phyloP scores from a whole-genome alignment of 148 eudicot species.

The Vaccinium corymbosum region DNA sequence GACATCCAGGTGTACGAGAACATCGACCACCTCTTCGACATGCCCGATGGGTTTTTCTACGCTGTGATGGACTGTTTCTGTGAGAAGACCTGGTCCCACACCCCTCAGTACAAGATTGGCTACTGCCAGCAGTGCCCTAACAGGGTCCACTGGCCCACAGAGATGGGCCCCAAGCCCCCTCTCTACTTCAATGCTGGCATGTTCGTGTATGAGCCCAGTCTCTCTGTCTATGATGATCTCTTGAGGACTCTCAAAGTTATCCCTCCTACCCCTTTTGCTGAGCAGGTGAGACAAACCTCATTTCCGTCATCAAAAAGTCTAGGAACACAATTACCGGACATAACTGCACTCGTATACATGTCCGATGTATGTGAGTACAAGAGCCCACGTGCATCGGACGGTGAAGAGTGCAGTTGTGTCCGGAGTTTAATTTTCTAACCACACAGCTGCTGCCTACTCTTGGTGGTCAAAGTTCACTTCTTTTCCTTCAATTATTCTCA shows the following conservation, averaged over 20 bases:
- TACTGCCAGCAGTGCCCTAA: constrained; percentile 71
- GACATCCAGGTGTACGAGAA: constrained; percentile 81
- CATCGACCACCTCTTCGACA: constrained; percentile 77
- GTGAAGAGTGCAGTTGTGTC: no score
- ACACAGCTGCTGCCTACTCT: no score
- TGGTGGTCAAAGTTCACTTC: no score
- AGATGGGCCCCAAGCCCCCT: constrained; percentile 54
- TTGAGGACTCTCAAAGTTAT: constrained; percentile 39
- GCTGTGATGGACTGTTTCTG: constrained; percentile 91
- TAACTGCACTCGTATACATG: no score
- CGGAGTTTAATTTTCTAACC: no score
- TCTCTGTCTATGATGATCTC: constrained; percentile 55
- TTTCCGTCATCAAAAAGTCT: no score
- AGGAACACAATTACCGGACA: no score
- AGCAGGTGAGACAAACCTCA: constrained; percentile 40
- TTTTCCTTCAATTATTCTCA: no score
- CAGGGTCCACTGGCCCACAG: constrained; percentile 48
- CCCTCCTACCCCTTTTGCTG: constrained; percentile 74
- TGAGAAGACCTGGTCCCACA: constrained; percentile 70
- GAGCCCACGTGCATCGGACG: no score
- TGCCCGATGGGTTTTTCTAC: constrained; percentile 63
- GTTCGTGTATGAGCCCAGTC: constrained; percentile 72
- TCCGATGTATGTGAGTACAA: no score
- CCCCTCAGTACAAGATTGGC: constrained; percentile 57
- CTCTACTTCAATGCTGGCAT: constrained; percentile 86